Percentiles rank a stretch among this genome's conserved stretches.
These are phyloP conservation scores for Colletotrichum eremochloae DNA, from an alignment of 2,329 filamentous ascomycete species.

Conservation along the genomic window DNA sequence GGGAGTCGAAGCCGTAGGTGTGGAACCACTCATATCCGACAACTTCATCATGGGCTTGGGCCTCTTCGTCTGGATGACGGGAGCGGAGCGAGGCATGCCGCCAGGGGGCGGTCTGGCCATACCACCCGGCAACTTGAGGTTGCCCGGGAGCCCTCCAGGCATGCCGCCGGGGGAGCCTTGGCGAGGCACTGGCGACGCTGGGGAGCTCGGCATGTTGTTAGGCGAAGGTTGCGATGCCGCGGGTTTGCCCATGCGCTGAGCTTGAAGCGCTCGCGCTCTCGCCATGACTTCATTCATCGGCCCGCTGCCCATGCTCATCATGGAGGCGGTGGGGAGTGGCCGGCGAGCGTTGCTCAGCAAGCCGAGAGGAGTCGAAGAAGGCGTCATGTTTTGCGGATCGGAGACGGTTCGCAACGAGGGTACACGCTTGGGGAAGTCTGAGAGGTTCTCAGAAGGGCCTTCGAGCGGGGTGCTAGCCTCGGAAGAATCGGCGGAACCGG, in stretches of 20 bases:
- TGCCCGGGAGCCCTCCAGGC: slow-evolving; percentile 59
- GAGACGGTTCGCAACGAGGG: slow-evolving; percentile 72
- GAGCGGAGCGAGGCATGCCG: slow-evolving; percentile 67
- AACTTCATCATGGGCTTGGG: slow-evolving; percentile 73
- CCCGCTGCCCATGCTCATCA: slow-evolving; percentile 46
- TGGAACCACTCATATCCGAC: slow-evolving; percentile 61
- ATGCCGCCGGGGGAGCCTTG: slow-evolving; percentile 47
- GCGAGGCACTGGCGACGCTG: slow-evolving; percentile 46
- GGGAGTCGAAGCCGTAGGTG: slow-evolving; percentile 54
- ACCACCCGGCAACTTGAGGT: slow-evolving; percentile 56
- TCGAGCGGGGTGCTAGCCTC: slow-evolving; percentile 64
- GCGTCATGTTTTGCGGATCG: slow-evolving; percentile 75
- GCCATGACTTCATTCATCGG: slow-evolving; percentile 58
- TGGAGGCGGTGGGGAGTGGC: slow-evolving; percentile 58
- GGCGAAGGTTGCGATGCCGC: slow-evolving; percentile 45
- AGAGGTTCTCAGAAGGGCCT: slow-evolving; percentile 49
- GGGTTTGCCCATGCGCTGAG: slow-evolving; percentile 60
- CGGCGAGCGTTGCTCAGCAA: slow-evolving; percentile 76
- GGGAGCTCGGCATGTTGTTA: slow-evolving; percentile 48
- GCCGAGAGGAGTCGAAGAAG: slow-evolving; percentile 87
- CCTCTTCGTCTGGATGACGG: slow-evolving; percentile 64
- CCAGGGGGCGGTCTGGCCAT: slow-evolving; percentile 62
- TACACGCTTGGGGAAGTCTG: slow-evolving; percentile 63
- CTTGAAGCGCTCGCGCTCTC: slow-evolving; percentile 62
- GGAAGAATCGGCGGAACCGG: slow-evolving; percentile 61